These are phyloP conservation scores for Capronia epimyces DNA, from an alignment of 2,329 filamentous ascomycete species.

Conservation along the genomic window DNA sequence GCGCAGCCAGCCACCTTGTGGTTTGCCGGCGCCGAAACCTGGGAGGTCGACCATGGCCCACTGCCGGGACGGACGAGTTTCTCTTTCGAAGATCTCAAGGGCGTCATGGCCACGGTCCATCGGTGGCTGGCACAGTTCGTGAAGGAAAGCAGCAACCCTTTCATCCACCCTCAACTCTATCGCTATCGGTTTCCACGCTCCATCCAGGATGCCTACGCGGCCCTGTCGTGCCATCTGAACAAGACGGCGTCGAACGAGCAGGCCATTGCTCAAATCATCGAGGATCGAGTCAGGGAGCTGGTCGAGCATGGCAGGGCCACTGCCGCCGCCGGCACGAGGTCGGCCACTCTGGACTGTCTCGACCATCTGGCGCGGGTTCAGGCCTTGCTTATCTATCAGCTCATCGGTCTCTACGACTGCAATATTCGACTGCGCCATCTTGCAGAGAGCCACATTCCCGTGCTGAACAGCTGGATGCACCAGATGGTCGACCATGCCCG, in stretches of 20 bases:
- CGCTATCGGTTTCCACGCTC: constrained; percentile 27
- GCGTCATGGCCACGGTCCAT: constrained; percentile 7
- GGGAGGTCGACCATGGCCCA: background rate
- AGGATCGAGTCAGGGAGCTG: background rate
- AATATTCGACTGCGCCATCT: constrained; percentile 42
- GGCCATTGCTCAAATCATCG: background rate
- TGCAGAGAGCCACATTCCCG: constrained; percentile 36
- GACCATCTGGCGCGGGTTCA: constrained; percentile 44
- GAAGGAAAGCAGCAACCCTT: constrained; percentile 30
- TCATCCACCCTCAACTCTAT: constrained; percentile 35
- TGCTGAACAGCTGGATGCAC: constrained; percentile 20
- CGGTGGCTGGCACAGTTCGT: constrained; percentile 32
- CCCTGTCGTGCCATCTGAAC: constrained; percentile 2
- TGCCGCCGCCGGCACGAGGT: background rate
- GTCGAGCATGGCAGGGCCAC: background rate
- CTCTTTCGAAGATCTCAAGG: background rate
- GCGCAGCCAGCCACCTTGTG: too few relatives aligned
- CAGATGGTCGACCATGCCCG: background rate
- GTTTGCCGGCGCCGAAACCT: too few relatives aligned
- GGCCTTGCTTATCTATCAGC: constrained; percentile 48
- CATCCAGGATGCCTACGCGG: constrained; percentile 33
- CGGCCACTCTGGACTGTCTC: constrained; percentile 1
- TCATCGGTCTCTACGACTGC: constrained; percentile 49
- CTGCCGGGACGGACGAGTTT: background rate
- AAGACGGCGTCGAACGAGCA: background rate